Evolutionary conservation across 1,139 yeast genomes (phyloP).

Genomic region (Kodamaea anthophila): DNA sequence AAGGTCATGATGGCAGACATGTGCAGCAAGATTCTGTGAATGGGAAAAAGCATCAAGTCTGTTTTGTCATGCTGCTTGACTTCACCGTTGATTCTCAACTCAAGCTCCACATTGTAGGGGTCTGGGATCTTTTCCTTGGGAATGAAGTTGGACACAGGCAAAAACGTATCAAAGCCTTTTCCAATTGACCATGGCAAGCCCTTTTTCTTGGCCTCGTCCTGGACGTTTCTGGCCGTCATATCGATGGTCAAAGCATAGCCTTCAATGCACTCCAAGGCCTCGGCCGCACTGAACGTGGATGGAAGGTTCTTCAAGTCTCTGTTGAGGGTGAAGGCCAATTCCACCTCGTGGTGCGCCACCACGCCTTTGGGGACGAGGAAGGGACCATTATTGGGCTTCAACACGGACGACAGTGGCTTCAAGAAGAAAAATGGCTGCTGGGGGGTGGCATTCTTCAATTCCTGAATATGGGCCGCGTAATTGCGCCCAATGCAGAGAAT

Average conservation of each 20-base stretch:
- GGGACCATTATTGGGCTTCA: constrained; percentile 64
- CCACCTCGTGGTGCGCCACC: constrained; percentile 86
- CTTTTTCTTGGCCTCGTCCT: constrained; percentile 87
- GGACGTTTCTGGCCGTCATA: constrained; percentile 93
- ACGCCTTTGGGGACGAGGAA: constrained; percentile 79
- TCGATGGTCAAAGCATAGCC: constrained; percentile 88
- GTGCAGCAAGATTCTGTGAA: constrained; percentile 71
- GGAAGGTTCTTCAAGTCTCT: constrained; percentile 58
- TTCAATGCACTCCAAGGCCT: constrained; percentile 71
- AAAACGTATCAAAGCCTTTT: constrained; percentile 92
- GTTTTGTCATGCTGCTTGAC: constrained; percentile 71
- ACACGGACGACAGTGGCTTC: constrained; percentile 70
- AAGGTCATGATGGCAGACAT: constrained; percentile 87
- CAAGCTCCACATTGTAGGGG: constrained; percentile 66
- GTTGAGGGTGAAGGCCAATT: constrained; percentile 73
- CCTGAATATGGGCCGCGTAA: constrained; percentile 90
- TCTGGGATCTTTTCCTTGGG: constrained; percentile 62
- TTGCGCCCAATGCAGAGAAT: constrained; percentile 94
- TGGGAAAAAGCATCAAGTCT: constrained; percentile 82
- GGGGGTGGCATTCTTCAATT: constrained; percentile 76
- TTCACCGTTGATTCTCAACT: constrained; percentile 65
- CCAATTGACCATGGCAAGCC: constrained; percentile 97
- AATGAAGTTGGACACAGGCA: constrained; percentile 72
- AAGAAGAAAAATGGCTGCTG: constrained; percentile 84
- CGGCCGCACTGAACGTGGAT: constrained; percentile 51